Evolutionary conservation across 1,284 basidiomycete genomes (phyloP).

Genomic region (Laetiporus sulphureus): DNA sequence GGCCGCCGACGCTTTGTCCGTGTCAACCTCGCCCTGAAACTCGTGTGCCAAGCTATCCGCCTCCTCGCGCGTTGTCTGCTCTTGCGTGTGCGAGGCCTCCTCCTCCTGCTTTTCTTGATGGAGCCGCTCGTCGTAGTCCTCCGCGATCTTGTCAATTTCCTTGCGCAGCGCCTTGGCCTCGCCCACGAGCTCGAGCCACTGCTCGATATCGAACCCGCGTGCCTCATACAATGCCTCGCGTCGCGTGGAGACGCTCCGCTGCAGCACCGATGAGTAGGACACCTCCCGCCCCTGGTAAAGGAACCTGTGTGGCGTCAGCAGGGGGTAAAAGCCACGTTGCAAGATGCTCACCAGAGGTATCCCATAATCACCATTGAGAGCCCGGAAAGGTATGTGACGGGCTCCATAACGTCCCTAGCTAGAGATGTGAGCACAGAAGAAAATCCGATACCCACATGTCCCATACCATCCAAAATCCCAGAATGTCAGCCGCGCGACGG

Average conservation of each 20-base stretch:
- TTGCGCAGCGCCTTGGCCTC: constrained; percentile 44
- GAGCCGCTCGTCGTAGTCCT: constrained; percentile 45
- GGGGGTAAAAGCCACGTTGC: not conserved
- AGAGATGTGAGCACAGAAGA: not conserved
- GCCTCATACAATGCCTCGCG: constrained; percentile 50
- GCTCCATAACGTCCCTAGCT: constrained; percentile 63
- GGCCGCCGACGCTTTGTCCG: not conserved
- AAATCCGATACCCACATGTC: not conserved
- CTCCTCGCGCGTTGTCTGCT: too few species aligned
- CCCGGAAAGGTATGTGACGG: constrained; percentile 58
- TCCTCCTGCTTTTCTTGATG: constrained; percentile 30
- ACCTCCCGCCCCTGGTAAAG: constrained; percentile 64
- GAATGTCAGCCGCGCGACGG: constrained; percentile 58
- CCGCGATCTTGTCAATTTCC: constrained; percentile 53
- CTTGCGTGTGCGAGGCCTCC: constrained; percentile 11
- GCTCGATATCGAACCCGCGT: constrained; percentile 57
- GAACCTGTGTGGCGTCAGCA: constrained; percentile 33
- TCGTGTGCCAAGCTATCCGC: too few species aligned
- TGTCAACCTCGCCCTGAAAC: not conserved
- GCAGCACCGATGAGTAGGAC: constrained; percentile 57
- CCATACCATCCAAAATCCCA: constrained; percentile 53
- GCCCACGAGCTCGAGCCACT: constrained; percentile 47
- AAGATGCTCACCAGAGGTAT: constrained; percentile 41
- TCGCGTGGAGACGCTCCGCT: constrained; percentile 47
- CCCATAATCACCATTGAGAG: constrained; percentile 53